Evolutionary conservation across 2,329 filamentous ascomycete genomes (phyloP), one percentile per base, ranked within the genome.

Genomic region (Monosporascus sp.): DNA sequence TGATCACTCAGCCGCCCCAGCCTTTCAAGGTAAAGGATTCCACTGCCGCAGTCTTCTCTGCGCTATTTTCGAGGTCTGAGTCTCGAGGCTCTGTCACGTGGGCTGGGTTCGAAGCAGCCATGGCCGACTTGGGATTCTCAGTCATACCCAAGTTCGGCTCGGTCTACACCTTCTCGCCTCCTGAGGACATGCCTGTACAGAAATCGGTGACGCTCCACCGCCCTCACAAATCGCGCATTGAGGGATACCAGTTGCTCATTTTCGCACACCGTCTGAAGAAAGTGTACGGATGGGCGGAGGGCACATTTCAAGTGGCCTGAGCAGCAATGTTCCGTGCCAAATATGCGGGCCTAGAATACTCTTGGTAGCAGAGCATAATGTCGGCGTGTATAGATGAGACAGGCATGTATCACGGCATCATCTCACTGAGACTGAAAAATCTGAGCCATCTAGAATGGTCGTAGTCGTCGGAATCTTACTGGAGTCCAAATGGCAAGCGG

Each of bases 121-220:
- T 78, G 69, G 62, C 57, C 0, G 71, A 73, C 6, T 34, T 76
- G 36, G 68, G 66, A 2, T 78, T 78, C 54, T 71, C 70, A 0
- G 62, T 76, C 2, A 9, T 68, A 2, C 70, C 73, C 1, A 72
- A 66, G 52, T 68, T 68, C 37, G 74, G 74, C 3, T 77, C 74
- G 0, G 66, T 73, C 2, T 75, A 70, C 55, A 76, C 69, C 0
- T 74, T 75, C 51, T 44, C 49, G 0, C 71, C 71, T 0, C 65
- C 71, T 0, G 57, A 62, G 18, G 53, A 18, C 1, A 62, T 69
- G 59, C 52, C 36, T 0, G 59, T 59, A 6, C 56, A 63, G 9
- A 63, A 55, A 48, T 58, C 69, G 5, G 18, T 74, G 5, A 72
- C 66, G 0, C 20, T 73, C 1, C 70, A 74, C 46, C 63, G 72